Evolutionary conservation across 495 filamentous ascomycete genomes (phyloP).

Genomic region (Aspergillus biplanus): DNA sequence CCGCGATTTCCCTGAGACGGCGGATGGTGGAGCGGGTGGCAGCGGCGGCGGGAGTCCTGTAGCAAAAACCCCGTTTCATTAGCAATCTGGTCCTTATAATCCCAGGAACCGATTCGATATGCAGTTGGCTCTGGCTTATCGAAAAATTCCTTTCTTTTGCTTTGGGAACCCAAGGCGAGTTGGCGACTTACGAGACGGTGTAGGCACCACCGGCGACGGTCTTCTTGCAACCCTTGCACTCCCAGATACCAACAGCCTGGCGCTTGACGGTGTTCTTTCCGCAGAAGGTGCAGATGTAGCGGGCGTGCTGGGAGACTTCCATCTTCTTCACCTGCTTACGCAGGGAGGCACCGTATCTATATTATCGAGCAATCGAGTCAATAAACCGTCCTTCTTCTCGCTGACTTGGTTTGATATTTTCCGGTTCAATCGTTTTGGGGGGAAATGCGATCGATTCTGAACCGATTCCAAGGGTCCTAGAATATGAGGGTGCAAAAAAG

Average conservation of each 20-base stretch:
- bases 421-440: slow-evolving; percentile 20
- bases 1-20: slow-evolving; percentile 95
- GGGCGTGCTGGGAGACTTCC: slow-evolving; percentile 96
- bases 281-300: slow-evolving; percentile 89
- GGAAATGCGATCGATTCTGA: slow-evolving; percentile 32
- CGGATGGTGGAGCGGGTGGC: slow-evolving; percentile 97
- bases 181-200: slow-evolving; percentile 84
- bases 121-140: background rate
- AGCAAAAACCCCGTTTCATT: slow-evolving; percentile 23
- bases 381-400: slow-evolving; percentile 29
- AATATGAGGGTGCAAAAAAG: slow-evolving; percentile 24
- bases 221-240: slow-evolving; percentile 92
- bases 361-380: slow-evolving; percentile 32
- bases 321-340: slow-evolving; percentile 99
- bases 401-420: slow-evolving; percentile 16
- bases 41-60: slow-evolving; percentile 91
- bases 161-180: slow-evolving; percentile 2
- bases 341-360: slow-evolving; percentile 97
- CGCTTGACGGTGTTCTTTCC: slow-evolving; percentile 94
- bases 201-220: slow-evolving; percentile 95
- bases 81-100: slow-evolving; percentile 24
- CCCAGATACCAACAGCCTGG: slow-evolving; percentile 92
- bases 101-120: background rate
- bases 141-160: slow-evolving; percentile 1
- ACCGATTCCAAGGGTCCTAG: slow-evolving; percentile 24